Conservation (phyloP, 345 rosid species). For the Microthlaspi erraticum region DNA sequence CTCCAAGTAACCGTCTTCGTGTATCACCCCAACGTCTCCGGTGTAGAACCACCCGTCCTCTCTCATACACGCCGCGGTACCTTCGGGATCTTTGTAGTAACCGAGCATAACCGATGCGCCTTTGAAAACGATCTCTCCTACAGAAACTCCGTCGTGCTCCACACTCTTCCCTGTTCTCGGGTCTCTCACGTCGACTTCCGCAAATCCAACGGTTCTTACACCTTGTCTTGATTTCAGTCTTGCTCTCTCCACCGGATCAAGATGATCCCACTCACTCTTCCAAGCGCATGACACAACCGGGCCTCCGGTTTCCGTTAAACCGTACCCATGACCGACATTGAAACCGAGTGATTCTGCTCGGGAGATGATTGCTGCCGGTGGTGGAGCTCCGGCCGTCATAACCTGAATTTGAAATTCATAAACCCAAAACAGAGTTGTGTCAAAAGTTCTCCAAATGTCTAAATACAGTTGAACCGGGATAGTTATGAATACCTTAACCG, state of each 20-base stretch:
- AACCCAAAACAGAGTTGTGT: conserved; percentile 12
- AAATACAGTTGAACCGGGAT: too few relatives aligned
- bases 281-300: conserved; percentile 57
- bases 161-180: conserved; percentile 52
- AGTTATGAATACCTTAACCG: conserved; percentile 44
- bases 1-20: conserved; percentile 64
- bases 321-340: conserved; percentile 60
- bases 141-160: conserved; percentile 52
- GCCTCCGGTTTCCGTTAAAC: conserved; percentile 69
- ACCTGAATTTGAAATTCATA: conserved; percentile 30
- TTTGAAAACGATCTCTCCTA: conserved; percentile 61
- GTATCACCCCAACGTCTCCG: conserved; percentile 68
- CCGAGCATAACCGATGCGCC: conserved; percentile 66
- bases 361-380: conserved; percentile 51
- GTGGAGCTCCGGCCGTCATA: conserved; percentile 67
- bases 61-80: conserved; percentile 49
- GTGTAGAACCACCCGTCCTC: conserved; percentile 65
- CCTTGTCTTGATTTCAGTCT: conserved; percentile 66
- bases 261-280: conserved; percentile 60
- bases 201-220: conserved; percentile 45
- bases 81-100: conserved; percentile 61
- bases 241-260: conserved; percentile 49
- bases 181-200: conserved; percentile 55
- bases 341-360: conserved; percentile 60
- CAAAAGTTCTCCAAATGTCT: background rate